A percentile compares a stretch with the other conserved stretches of the same genome.
phyloP scores from a whole-genome alignment of 2,329 filamentous ascomycete species.

The Fusarium papillatum region DNA sequence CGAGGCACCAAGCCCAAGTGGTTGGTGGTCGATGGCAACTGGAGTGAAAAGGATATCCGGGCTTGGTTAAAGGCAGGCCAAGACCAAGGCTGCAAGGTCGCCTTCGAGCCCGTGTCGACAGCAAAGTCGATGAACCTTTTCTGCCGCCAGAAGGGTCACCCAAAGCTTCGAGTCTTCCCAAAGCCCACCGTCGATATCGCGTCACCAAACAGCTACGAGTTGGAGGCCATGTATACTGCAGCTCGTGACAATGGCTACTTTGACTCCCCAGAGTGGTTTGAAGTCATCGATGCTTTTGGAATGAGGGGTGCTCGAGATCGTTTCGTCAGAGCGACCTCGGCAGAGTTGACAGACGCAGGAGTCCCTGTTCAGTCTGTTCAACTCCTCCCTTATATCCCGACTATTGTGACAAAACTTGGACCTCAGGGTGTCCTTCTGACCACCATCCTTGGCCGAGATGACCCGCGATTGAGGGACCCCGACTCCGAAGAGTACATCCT shows the following conservation, averaged over 20 bases:
- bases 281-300: constrained; percentile 82
- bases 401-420: constrained; percentile 88
- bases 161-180: constrained; percentile 68
- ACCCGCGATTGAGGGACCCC: constrained; percentile 74
- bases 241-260: constrained; percentile 78
- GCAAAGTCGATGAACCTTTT: constrained; percentile 84
- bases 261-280: constrained; percentile 81
- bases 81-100: constrained; percentile 69
- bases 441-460: constrained; percentile 75
- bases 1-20: constrained; percentile 74
- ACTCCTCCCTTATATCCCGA: constrained; percentile 89
- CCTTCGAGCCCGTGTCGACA: constrained; percentile 91
- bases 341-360: constrained; percentile 80
- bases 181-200: constrained; percentile 77
- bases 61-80: constrained; percentile 77
- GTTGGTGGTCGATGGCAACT: constrained; percentile 91
- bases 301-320: constrained; percentile 81
- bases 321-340: constrained; percentile 77
- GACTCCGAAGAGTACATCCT: constrained; percentile 79
- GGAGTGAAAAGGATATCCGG: constrained; percentile 75
- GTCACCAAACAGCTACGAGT: constrained; percentile 87
- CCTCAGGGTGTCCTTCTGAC: constrained; percentile 81
- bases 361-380: constrained; percentile 88
- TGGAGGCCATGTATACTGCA: constrained; percentile 81
- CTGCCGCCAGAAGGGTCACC: constrained; percentile 53